Percentiles rank a stretch among this genome's conserved stretches.
Conservation (phyloP, 768 basidiomycete genomes). For the Glaciozyma martinii region DNA sequence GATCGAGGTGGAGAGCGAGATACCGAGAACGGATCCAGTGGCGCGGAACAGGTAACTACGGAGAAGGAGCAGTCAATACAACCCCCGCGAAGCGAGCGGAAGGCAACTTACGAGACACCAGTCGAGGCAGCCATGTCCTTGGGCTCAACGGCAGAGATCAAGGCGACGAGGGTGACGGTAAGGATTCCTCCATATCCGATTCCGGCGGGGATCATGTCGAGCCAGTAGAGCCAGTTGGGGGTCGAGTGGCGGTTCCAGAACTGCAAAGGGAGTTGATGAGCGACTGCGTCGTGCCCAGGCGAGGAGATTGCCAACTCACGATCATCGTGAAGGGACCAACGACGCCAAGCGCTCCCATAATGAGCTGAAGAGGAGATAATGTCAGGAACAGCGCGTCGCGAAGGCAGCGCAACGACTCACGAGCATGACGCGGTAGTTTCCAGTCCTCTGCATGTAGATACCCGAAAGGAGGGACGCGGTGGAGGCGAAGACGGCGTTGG, state of each 20-base stretch:
- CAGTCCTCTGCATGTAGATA: slow-evolving; percentile 27
- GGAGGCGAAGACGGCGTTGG: slow-evolving; percentile 31
- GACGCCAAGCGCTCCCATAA: slow-evolving; percentile 14
- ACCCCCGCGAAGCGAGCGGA: neutral
- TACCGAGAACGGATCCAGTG: slow-evolving; percentile 27
- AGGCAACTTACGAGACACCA: neutral
- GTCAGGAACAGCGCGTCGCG: neutral
- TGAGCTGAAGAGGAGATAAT: neutral
- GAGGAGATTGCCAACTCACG: slow-evolving; percentile 1
- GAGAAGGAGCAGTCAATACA: neutral
- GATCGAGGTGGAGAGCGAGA: slow-evolving; percentile 27
- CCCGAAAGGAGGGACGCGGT: slow-evolving; percentile 29
- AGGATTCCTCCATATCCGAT: slow-evolving; percentile 20
- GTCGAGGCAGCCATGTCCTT: slow-evolving; percentile 23
- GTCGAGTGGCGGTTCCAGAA: slow-evolving; percentile 19
- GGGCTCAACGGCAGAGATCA: slow-evolving; percentile 25
- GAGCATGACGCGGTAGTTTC: slow-evolving; percentile 24
- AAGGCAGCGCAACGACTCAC: too few species aligned
- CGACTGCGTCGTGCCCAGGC: too few species aligned
- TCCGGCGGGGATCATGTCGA: slow-evolving; percentile 24
- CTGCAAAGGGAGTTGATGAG: neutral
- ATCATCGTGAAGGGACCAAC: slow-evolving; percentile 25
- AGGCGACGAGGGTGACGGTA: slow-evolving; percentile 16
- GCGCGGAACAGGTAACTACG: slow-evolving; percentile 29
- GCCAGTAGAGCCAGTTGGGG: slow-evolving; percentile 21